These are phyloP conservation scores for Aspergillus haitiensis DNA, from an alignment of 495 filamentous ascomycete genomes.

Conservation along the genomic window DNA sequence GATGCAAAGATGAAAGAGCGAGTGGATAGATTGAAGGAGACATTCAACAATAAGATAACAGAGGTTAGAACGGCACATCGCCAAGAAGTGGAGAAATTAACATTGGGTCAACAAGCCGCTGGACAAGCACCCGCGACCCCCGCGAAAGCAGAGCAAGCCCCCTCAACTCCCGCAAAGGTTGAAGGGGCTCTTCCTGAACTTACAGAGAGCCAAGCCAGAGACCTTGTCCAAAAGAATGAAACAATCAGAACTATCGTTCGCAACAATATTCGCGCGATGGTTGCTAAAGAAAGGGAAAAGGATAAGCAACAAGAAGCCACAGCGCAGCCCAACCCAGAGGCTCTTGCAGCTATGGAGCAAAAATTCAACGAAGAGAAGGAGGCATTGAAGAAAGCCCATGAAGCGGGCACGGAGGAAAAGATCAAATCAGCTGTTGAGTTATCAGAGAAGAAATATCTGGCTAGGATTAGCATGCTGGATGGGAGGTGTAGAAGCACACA, in stretches of 20 bases:
- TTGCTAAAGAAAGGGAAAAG: conserved; percentile 60
- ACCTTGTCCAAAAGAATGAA: conserved; percentile 63
- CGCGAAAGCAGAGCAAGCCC: conserved; percentile 29
- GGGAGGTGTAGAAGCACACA: conserved; percentile 60
- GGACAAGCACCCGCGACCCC: conserved; percentile 54
- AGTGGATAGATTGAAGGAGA: conserved; percentile 69
- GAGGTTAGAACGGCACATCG: conserved; percentile 59
- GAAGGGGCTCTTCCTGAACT: conserved; percentile 34
- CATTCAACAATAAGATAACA: conserved; percentile 66
- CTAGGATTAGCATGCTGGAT: conserved; percentile 79
- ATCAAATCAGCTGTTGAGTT: conserved; percentile 47
- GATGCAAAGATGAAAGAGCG: conserved; percentile 64
- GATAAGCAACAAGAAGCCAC: conserved; percentile 44
- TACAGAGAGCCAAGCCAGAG: conserved; percentile 62
- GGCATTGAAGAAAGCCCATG: conserved; percentile 62
- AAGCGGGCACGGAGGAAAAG: conserved; percentile 41
- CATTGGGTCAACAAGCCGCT: conserved; percentile 54
- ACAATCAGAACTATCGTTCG: conserved; percentile 64
- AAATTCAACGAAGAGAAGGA: conserved; percentile 58
- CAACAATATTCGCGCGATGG: conserved; percentile 62
- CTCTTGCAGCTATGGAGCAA: conserved; percentile 39
- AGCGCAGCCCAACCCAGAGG: conserved; percentile 33
- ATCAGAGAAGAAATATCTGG: conserved; percentile 60
- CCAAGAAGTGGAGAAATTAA: conserved; percentile 62
- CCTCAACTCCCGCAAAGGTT: conserved; percentile 27